Evolutionary conservation across 2,329 filamentous ascomycete species (phyloP).

Genomic region (Ophiocordyceps polyrhachis-furcata): DNA sequence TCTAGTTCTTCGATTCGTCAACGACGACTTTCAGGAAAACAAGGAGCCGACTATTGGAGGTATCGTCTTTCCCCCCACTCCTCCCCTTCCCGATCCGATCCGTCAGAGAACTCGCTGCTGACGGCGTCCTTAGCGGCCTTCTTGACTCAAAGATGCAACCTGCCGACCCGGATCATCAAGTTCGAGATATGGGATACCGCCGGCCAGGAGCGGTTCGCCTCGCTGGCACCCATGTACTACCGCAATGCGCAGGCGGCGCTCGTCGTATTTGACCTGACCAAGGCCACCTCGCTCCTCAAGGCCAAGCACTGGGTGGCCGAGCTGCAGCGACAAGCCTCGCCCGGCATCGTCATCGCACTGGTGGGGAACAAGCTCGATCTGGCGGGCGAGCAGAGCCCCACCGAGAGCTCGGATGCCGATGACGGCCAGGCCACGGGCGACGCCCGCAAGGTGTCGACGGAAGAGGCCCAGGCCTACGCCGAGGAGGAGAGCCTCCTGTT

Average conservation of each 20-base stretch:
- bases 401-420: conserved; percentile 30
- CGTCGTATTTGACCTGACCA: conserved; percentile 96
- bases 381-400: conserved; percentile 37
- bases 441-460: conserved; percentile 74
- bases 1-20: conserved; percentile 92
- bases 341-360: conserved; percentile 89
- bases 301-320: conserved; percentile 98
- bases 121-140: conserved; percentile 55
- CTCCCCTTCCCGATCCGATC: conserved; percentile 4
- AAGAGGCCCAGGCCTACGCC: conserved; percentile 81
- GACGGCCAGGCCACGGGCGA: conserved; percentile 48
- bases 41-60: conserved; percentile 98
- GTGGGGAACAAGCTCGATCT: conserved; percentile 96
- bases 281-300: conserved; percentile 85
- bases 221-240: conserved; percentile 97
- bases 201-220: conserved; percentile 92
- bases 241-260: conserved; percentile 94
- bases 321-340: conserved; percentile 85
- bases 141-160: conserved; percentile 94
- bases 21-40: conserved; percentile 99
- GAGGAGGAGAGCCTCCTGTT: conserved; percentile 89
- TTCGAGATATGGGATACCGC: conserved; percentile 98
- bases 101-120: neutral
- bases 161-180: conserved; percentile 80
- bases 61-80: conserved; percentile 20